Evolutionary conservation across 306 rosid species (phyloP).

Genomic region (Hippophae rhamnoides): DNA sequence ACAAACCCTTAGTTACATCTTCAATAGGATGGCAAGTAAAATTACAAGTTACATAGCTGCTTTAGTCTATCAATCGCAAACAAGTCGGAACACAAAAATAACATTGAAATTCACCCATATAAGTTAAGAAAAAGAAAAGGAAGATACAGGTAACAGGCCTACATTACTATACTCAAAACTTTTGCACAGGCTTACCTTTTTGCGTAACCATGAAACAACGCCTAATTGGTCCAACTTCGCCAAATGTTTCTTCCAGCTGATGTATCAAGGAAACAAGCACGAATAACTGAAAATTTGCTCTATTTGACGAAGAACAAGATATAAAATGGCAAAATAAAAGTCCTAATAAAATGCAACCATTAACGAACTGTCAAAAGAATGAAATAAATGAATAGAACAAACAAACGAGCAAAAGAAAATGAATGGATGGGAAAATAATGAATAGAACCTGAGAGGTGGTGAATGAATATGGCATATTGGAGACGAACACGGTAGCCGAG

Average conservation of each 20-base stretch:
- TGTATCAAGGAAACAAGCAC: not conserved
- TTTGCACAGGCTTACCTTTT: constrained; percentile 38
- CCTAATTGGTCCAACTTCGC: constrained; percentile 82
- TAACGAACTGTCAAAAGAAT: not conserved
- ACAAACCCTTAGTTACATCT: no score
- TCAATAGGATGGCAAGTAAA: no score
- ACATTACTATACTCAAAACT: not conserved
- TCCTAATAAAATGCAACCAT: not conserved
- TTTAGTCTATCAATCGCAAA: no score
- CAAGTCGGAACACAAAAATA: no score
- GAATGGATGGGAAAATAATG: not conserved
- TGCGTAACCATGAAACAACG: constrained; percentile 79
- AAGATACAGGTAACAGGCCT: no score
- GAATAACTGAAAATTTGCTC: not conserved
- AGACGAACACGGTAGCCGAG: constrained; percentile 52
- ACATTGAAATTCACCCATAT: no score
- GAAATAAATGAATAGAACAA: not conserved
- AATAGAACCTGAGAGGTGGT: constrained; percentile 55
- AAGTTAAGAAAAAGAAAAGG: no score
- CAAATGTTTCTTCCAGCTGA: constrained; percentile 80
- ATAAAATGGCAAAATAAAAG: not conserved
- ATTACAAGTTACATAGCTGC: no score
- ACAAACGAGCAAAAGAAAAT: not conserved
- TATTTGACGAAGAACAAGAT: not conserved
- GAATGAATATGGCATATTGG: constrained; percentile 73